Evolutionary conservation across 2,329 filamentous ascomycete species (phyloP).

Genomic region (Mollisiaceae sp.): DNA sequence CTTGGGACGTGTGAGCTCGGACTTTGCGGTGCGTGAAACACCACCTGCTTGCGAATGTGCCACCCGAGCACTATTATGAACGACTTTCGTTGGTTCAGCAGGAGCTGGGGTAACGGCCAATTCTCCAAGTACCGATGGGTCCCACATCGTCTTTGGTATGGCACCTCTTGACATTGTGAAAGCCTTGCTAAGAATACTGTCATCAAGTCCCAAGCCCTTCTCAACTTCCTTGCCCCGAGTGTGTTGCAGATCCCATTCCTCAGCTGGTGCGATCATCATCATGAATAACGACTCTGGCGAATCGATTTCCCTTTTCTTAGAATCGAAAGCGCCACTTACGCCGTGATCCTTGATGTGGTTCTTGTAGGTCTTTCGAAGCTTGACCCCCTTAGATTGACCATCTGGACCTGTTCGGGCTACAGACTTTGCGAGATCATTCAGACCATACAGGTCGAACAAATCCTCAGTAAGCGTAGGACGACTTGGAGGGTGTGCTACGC

Average conservation of each 20-base stretch:
- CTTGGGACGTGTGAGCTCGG: constrained; percentile 58
- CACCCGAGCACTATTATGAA: constrained; percentile 28
- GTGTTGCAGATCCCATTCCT: constrained; percentile 61
- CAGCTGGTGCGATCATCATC: constrained; percentile 57
- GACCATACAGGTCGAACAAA: constrained; percentile 62
- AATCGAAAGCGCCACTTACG: constrained; percentile 66
- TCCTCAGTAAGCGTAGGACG: constrained; percentile 60
- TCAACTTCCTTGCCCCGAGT: constrained; percentile 60
- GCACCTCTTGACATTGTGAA: constrained; percentile 62
- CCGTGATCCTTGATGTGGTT: constrained; percentile 69
- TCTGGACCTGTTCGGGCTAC: constrained; percentile 68
- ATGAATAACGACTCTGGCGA: constrained; percentile 58
- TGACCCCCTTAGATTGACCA: constrained; percentile 64
- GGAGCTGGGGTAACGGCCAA: constrained; percentile 39
- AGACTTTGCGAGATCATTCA: constrained; percentile 61
- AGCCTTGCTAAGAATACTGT: constrained; percentile 54
- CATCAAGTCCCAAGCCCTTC: constrained; percentile 53
- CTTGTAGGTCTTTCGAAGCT: constrained; percentile 70
- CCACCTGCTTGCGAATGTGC: constrained; percentile 26
- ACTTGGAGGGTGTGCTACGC: constrained; percentile 40
- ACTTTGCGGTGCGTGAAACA: constrained; percentile 25
- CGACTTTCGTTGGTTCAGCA: constrained; percentile 24
- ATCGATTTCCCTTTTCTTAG: constrained; percentile 59
- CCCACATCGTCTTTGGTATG: constrained; percentile 61
- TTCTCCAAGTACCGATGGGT: constrained; percentile 63